Percentiles rank a stretch among this genome's conserved stretches.
Conservation (phyloP, 2,329 filamentous ascomycete genomes). For the Dothiorella sarmentorum region DNA sequence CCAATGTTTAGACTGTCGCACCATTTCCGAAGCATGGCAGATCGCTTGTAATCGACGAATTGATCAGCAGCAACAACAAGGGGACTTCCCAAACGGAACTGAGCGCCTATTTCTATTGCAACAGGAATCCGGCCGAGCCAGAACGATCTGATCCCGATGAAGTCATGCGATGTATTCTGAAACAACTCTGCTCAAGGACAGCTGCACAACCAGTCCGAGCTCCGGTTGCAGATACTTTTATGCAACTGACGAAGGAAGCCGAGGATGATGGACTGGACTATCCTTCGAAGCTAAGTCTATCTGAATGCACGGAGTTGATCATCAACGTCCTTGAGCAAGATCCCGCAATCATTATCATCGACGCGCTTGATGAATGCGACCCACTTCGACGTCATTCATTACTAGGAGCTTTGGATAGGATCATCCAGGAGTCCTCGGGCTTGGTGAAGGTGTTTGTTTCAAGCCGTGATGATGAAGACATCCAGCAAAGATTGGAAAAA, state of each 20-base stretch:
- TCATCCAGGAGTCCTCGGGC: slow-evolving; percentile 26
- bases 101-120: slow-evolving; percentile 25
- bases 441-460: slow-evolving; percentile 36
- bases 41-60: background rate
- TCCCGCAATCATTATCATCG: slow-evolving; percentile 32
- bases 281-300: background rate
- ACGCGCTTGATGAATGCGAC: slow-evolving; percentile 37
- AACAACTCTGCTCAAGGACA: background rate
- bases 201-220: background rate
- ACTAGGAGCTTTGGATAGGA: slow-evolving; percentile 27
- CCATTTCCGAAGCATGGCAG: background rate
- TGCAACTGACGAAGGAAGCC: background rate
- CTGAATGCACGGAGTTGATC: background rate
- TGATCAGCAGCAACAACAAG: background rate
- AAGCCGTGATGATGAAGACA: slow-evolving; percentile 31
- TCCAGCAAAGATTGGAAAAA: slow-evolving; percentile 3
- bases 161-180: background rate
- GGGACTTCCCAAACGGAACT: too few species aligned
- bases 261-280: background rate
- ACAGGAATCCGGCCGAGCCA: slow-evolving; percentile 22
- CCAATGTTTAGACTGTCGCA: slow-evolving; percentile 18
- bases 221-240: background rate
- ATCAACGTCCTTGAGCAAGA: background rate
- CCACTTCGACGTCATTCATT: slow-evolving; percentile 23
- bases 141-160: background rate